Conservation (phyloP, 306 rosid species). For the Citrullus amarus region DNA sequence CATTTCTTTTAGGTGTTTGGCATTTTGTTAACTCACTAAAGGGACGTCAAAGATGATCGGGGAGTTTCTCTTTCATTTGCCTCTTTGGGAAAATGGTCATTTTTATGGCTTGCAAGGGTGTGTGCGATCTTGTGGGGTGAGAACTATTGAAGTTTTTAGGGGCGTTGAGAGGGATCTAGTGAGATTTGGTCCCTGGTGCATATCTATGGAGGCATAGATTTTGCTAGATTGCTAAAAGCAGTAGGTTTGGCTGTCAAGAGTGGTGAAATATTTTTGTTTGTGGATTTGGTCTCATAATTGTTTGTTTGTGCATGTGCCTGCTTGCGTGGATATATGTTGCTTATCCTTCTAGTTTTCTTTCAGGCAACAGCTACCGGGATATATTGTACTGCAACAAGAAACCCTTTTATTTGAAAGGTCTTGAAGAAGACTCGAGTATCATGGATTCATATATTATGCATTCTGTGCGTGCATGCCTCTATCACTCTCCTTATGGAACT, state of each 20-base stretch:
- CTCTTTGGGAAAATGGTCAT: too few relatives aligned
- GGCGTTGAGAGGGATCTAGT: too few relatives aligned
- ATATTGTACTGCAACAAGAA: slow-evolving; percentile 70
- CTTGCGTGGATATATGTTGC: background rate
- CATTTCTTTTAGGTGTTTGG: too few relatives aligned
- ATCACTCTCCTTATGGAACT: background rate
- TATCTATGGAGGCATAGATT: background rate
- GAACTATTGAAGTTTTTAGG: too few relatives aligned
- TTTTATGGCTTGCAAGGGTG: too few relatives aligned
- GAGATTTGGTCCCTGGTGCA: too few relatives aligned
- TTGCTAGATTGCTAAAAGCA: background rate
- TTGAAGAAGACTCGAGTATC: slow-evolving; percentile 42
- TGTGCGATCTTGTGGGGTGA: too few relatives aligned
- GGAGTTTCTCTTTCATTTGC: too few relatives aligned
- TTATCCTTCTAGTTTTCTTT: background rate
- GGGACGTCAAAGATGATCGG: too few relatives aligned
- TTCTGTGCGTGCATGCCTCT: slow-evolving; percentile 39
- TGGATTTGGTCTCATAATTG: background rate
- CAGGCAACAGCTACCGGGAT: slow-evolving; percentile 79
- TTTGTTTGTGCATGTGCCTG: background rate
- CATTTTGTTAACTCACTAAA: too few relatives aligned
- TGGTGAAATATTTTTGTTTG: background rate
- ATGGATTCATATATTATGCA: slow-evolving; percentile 86
- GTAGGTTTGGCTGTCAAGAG: background rate
- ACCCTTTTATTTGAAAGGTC: slow-evolving; percentile 78